Conservation (phyloP, 2,329 filamentous ascomycete species). For the Fusarium sp. region DNA sequence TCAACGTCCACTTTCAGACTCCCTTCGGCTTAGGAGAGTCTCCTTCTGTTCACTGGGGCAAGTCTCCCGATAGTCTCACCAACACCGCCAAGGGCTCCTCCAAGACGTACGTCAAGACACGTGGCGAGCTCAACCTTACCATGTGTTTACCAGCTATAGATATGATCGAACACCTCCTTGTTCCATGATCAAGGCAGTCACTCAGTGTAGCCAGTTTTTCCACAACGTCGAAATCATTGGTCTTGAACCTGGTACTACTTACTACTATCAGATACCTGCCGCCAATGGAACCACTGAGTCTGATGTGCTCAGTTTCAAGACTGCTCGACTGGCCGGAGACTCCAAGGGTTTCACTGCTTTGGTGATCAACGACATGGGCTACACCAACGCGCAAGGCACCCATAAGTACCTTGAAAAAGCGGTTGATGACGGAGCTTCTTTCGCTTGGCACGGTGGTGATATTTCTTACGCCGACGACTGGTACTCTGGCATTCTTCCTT, state of each 20-base stretch:
- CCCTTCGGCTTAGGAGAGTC: slow-evolving; percentile 62
- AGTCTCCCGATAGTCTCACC: not conserved
- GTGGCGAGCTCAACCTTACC: too few relatives aligned
- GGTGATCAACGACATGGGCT: slow-evolving; percentile 66
- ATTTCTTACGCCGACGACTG: slow-evolving; percentile 64
- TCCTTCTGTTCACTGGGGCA: slow-evolving; percentile 60
- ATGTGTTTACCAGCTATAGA: too few relatives aligned
- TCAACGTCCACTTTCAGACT: slow-evolving; percentile 66
- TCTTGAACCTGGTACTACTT: slow-evolving; percentile 58
- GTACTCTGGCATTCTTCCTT: slow-evolving; percentile 64
- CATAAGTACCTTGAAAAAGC: slow-evolving; percentile 56
- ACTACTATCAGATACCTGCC: slow-evolving; percentile 63
- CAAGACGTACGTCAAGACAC: not conserved
- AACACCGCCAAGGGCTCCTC: not conserved
- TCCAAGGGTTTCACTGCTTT: slow-evolving; percentile 57
- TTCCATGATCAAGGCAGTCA: slow-evolving; percentile 55
- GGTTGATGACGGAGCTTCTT: slow-evolving; percentile 58
- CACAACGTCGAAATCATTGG: slow-evolving; percentile 61
- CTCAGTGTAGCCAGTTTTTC: slow-evolving; percentile 64
- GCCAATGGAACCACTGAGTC: slow-evolving; percentile 64
- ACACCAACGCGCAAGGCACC: slow-evolving; percentile 64
- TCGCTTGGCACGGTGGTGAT: slow-evolving; percentile 66
- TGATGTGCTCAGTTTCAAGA: slow-evolving; percentile 59
- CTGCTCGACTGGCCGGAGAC: slow-evolving; percentile 58
- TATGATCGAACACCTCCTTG: slow-evolving; percentile 64